Evolutionary conservation across 169 alveolate species (phyloP), one percentile per base, ranked within the genome.

Genomic region (Eimeria sp.): DNA sequence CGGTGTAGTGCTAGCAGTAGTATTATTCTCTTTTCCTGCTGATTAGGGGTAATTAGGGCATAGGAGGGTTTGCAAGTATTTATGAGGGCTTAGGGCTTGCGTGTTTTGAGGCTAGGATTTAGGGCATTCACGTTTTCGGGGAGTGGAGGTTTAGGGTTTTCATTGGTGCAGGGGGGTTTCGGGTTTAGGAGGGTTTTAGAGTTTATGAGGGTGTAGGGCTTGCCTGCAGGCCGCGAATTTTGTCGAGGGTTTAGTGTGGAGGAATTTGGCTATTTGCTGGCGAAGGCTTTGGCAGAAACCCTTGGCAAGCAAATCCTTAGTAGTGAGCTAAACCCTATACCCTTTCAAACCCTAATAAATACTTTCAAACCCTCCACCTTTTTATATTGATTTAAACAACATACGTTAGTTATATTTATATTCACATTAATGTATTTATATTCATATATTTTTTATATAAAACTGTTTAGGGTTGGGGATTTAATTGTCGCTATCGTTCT

Each of bases 191-290:
- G 88, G 63, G 63, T 76, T n/a, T 22, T 70, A 70, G 45, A 49
- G 80, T 70, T 70, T 70, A 70, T 49, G 80, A 70, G 47, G 80
- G 47, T 70, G 10, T 72, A 20, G 90, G 54, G 54, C 22, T 76
- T 47, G 70, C 34, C 34, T 40, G 20, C 86, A 88, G 94, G 94
- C 54, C 70, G 76, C 45, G 94, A 88, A 16, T 88, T 45, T 54
- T 88, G 82, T 16, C 94, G 94, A 47, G 70, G 94, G 30, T 88
- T 88, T n/a, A 45, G 73, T 9, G 94, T 88, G 54, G 73, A 88
- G 86, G 49, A 40, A 70, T 88, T 88, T 45, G 94, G 94, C 20
- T 88, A 67, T 67, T 47, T 58, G 65, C 45, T 27, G 51, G 94
- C 94, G 40, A 88, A 88, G 70, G 57, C 83, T 18, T 13, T 61